Conservation (phyloP, 768 basidiomycete genomes). For the Obba rivulosa region DNA sequence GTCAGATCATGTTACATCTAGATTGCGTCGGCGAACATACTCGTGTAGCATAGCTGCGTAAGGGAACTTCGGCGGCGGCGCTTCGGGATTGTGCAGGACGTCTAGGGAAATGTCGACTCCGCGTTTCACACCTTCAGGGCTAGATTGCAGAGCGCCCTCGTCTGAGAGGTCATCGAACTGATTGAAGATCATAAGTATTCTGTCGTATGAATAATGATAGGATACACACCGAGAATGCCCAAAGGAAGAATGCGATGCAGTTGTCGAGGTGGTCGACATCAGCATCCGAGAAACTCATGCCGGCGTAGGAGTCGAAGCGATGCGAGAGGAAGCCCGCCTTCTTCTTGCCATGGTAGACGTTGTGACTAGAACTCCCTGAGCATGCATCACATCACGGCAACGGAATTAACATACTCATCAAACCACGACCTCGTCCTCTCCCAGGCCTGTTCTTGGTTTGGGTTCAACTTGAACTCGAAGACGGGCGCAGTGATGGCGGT, state of each 20-base stretch:
- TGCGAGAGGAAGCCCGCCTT: constrained; percentile 31
- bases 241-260: constrained; percentile 33
- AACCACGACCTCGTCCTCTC: constrained; percentile 29
- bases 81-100: constrained; percentile 23
- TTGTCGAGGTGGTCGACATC: constrained; percentile 30
- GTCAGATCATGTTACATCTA: not conserved
- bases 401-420: constrained; percentile 16
- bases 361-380: constrained; percentile 15
- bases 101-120: constrained; percentile 28
- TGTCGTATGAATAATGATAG: constrained; percentile 3
- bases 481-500: constrained; percentile 30
- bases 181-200: not conserved
- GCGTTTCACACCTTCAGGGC: constrained; percentile 29
- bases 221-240: constrained; percentile 31
- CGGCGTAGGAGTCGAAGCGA: constrained; percentile 33
- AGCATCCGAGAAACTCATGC: constrained; percentile 34
- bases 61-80: constrained; percentile 26
- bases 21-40: constrained; percentile 16
- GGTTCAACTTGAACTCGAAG: constrained; percentile 30
- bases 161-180: constrained; percentile 34
- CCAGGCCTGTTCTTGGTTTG: constrained; percentile 30
- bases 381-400: not conserved
- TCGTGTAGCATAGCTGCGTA: constrained; percentile 36
- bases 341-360: constrained; percentile 31
- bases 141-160: constrained; percentile 29